Base-by-base conservation (phyloP, 768 basidiomycete genomes). In the Lentinula aciculospora region DNA sequence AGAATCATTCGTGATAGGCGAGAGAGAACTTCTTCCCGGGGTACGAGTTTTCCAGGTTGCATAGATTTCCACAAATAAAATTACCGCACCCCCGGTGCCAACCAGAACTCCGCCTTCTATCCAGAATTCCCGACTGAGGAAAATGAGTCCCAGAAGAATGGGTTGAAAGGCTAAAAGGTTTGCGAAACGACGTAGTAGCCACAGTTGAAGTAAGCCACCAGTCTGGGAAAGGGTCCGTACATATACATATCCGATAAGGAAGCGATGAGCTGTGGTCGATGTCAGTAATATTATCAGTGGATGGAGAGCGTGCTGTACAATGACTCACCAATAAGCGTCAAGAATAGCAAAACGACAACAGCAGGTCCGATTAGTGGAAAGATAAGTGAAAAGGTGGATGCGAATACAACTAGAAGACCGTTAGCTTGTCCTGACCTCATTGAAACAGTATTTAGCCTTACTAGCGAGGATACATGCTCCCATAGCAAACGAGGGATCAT, bases 361-460 rank as follows among this genome's bases (percentile, higher is more conserved):
- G 88, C 85, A 47, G 89, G 86, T 1, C 81, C 84, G 57, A 92
- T 81, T 54, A 92, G 71, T 1, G 91, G 90, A 68, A 92, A 92
- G 56, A 92, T 81, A 46, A 91, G 70, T 27, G 83, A 73, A 72
- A 92, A 89, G 7, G 81, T 82, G 23, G 86, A 85, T 42, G 87
- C 85, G 69, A 90, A 86, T 31, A 88, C 74, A 59, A 91, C 51
- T 53, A 39, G 36, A 53, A 37, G 51, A 17, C 13, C 23, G 23
- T 53, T 37, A 53, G 51, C n/a, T 19, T 8, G 23, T 39, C 25
- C 17, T 29, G 29, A 27, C 51, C 51, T 53, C 51, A 28, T 53
- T 39, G 21, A 17, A 53, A 37, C 10, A 39, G 17, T 13, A n/a
- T 37, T 34, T 36, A 23, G 12, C n/a, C 23, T 36, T 53, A 53